These are phyloP conservation scores for Cryptococcus jaspeensis DNA, from an alignment of 1,284 basidiomycete genomes.

Conservation along the genomic window DNA sequence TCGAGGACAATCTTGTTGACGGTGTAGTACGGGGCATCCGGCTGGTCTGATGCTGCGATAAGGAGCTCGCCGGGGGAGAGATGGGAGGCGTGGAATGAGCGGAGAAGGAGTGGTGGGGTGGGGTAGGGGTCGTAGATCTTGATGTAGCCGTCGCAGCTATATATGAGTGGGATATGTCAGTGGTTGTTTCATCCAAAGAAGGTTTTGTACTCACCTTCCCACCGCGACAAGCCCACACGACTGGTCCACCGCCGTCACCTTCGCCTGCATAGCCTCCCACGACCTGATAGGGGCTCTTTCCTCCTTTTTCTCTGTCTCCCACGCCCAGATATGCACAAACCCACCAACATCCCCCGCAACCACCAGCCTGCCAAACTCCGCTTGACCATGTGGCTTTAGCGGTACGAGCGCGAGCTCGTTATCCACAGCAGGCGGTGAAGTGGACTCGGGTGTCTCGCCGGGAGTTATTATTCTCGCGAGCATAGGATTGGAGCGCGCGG, in stretches of 20 bases:
- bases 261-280: constrained; percentile 38
- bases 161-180: neutral
- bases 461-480: constrained; percentile 3
- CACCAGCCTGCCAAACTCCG: constrained; percentile 33
- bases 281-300: constrained; percentile 25
- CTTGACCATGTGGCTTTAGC: neutral
- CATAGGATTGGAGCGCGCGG: neutral
- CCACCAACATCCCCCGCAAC: constrained; percentile 41
- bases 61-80: constrained; percentile 35
- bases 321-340: constrained; percentile 40
- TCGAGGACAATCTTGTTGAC: constrained; percentile 48
- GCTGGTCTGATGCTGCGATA: constrained; percentile 31
- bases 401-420: neutral
- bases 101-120: constrained; percentile 26
- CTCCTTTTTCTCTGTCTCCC: constrained; percentile 21
- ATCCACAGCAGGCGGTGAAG: neutral
- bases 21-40: constrained; percentile 33
- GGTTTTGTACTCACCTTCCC: constrained; percentile 33
- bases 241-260: constrained; percentile 40
- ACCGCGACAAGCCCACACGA: constrained; percentile 43
- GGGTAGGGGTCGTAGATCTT: constrained; percentile 46
- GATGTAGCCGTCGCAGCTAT: constrained; percentile 40
- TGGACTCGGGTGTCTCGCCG: constrained; percentile 1
- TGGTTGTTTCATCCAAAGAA: neutral
- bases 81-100: constrained; percentile 37